phyloP scores from a whole-genome alignment of 108 stramenopile genomes.

The Nannochloropsis salina region DNA sequence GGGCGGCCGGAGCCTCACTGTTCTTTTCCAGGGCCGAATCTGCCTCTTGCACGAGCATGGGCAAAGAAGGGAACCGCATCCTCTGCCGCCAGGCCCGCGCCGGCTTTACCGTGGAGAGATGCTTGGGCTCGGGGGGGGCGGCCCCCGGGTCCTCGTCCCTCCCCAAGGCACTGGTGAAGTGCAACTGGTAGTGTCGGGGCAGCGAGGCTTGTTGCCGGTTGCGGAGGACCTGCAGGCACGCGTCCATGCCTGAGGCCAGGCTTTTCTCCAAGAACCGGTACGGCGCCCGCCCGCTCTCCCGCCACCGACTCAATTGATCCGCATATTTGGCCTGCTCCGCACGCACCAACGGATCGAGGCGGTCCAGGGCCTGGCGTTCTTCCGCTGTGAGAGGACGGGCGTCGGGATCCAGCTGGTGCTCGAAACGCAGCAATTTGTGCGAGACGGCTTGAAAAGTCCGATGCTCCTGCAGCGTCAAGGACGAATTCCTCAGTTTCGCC shows the following conservation, averaged over 20 bases:
- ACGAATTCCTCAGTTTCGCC: background rate
- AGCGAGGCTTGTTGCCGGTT: background rate
- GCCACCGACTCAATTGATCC: background rate
- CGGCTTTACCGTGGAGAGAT: background rate
- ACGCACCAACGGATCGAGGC: background rate
- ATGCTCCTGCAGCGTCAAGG: background rate
- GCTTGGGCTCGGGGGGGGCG: background rate
- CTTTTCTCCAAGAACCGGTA: background rate
- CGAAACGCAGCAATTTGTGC: background rate
- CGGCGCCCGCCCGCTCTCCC: background rate
- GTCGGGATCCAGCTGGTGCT: background rate
- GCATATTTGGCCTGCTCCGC: conserved; percentile 1
- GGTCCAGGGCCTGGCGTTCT: background rate
- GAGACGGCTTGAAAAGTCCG: background rate
- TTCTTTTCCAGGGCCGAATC: background rate
- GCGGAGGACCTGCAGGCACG: background rate
- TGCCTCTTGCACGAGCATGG: background rate
- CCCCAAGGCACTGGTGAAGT: background rate
- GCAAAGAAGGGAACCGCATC: background rate
- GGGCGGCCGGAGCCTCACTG: background rate
- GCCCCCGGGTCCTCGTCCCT: background rate
- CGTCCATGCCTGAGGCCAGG: background rate
- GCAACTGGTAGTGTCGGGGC: background rate
- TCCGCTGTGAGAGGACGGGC: conserved; percentile 11
- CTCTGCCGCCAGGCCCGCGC: background rate